These are phyloP conservation scores for Blastobotrys muscicola DNA, from an alignment of 805 yeast genomes.

Conservation along the genomic window DNA sequence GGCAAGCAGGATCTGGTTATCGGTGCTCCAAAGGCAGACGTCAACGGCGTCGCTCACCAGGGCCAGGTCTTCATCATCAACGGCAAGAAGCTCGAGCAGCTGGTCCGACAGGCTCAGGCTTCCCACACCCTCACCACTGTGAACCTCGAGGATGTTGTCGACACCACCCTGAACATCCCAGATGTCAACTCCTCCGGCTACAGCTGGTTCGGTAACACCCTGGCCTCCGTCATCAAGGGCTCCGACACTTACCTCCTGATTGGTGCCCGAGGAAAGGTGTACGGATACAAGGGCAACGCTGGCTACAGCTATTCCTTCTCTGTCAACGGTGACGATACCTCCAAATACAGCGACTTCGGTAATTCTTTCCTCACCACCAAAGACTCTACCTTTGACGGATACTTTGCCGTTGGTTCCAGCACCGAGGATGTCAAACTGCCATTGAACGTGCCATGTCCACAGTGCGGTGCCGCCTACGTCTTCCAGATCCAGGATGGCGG, in stretches of 20 bases:
- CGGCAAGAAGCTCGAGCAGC: slow-evolving; percentile 20
- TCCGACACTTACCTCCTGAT: slow-evolving; percentile 33
- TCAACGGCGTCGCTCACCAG: slow-evolving; percentile 23
- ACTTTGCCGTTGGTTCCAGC: slow-evolving; percentile 27
- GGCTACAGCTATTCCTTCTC: no score
- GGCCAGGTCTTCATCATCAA: slow-evolving; percentile 32
- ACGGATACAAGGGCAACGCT: slow-evolving; percentile 24
- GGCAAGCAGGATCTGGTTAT: slow-evolving; percentile 36
- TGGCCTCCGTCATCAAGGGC: slow-evolving; percentile 9
- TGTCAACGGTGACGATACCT: slow-evolving; percentile 4
- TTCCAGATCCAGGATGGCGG: slow-evolving; percentile 24
- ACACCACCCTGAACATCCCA: slow-evolving; percentile 8
- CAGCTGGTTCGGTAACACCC: slow-evolving; percentile 2
- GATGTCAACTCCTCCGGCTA: neutral
- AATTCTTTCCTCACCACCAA: slow-evolving; percentile 17
- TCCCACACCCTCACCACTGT: slow-evolving; percentile 7
- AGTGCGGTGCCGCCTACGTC: slow-evolving; percentile 36
- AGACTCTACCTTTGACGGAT: slow-evolving; percentile 14
- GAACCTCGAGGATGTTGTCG: slow-evolving; percentile 9
- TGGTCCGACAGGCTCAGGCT: slow-evolving; percentile 8
- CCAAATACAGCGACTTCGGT: slow-evolving; percentile 21
- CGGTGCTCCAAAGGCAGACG: slow-evolving; percentile 36
- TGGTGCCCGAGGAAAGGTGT: slow-evolving; percentile 32
- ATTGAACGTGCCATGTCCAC: slow-evolving; percentile 19
- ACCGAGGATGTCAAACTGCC: slow-evolving; percentile 20